Evolutionary conservation across 768 basidiomycete species (phyloP), one percentile per base, ranked within the genome.

Genomic region (Agrocybe praecox): DNA sequence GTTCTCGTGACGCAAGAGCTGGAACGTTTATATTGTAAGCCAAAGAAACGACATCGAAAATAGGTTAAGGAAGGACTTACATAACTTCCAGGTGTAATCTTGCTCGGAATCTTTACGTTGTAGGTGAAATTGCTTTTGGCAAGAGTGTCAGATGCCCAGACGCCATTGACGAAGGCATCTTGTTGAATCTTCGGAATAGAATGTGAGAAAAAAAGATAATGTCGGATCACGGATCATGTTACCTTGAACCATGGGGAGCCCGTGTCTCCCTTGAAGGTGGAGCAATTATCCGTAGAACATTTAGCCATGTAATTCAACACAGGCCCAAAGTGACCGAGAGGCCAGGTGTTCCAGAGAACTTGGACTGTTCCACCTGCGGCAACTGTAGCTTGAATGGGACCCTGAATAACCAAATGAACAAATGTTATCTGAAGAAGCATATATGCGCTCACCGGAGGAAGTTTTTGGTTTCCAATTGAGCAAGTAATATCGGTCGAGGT

Each of bases 161-260:
- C 69, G 2, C 74, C 70, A 48, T 76, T 73, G 19, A 49, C 54
- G 47, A 71, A 76, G 18, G 64, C 65, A 36, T 69, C 63, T 68
- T 75, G 74, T 58, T 73, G 72, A 46, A 74, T 72, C 74, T 75
- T 14, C n/a, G 33, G 32, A 11, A 22, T n/a, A 24, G 19, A n/a
- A 21, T 33, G 44, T 15, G 23, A 19, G 46, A 24, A 34, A 15
- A 11, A 46, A 36, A 26, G 8, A 19, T 17, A 36, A 2, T n/a
- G 17, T n/a, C 24, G 14, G n/a, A 12, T 9, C 57, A n/a, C 12
- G 32, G 17, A 19, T 7, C 4, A 22, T 19, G 4, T 42, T 61
- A 70, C 73, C 72, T 76, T 76, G 63, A 76, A 73, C 74, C 74
- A 76, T 17, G 74, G 73, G 6, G 73, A 65, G 2, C 74, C 74